phyloP scores from a whole-genome alignment of 805 yeast genomes.

The Candida tammaniensis region DNA sequence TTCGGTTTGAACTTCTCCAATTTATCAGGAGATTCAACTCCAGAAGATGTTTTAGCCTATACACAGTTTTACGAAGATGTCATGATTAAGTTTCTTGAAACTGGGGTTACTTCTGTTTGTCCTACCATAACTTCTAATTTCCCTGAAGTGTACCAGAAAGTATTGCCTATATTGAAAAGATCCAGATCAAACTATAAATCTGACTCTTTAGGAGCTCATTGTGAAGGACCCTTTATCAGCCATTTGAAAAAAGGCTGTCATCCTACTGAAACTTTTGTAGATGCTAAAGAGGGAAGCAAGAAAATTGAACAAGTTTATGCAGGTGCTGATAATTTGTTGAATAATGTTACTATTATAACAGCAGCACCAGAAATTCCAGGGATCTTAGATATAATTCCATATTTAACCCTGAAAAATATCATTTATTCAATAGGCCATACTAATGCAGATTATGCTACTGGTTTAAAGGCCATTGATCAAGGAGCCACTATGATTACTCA shows the following conservation, averaged over 20 bases:
- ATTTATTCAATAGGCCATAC: constrained; percentile 50
- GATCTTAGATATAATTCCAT: constrained; percentile 41
- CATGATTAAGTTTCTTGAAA: constrained; percentile 44
- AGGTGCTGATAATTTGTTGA: constrained; percentile 24
- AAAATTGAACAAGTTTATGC: constrained; percentile 38
- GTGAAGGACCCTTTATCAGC: constrained; percentile 59
- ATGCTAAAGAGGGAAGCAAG: constrained; percentile 29
- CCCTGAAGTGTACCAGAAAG: constrained; percentile 46
- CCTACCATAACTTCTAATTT: constrained; percentile 56
- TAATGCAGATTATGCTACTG: constrained; percentile 36
- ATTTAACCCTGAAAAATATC: constrained; percentile 28
- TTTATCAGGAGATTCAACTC: constrained; percentile 27
- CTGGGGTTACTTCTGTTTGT: constrained; percentile 55
- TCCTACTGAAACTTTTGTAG: constrained; percentile 43
- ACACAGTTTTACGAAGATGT: constrained; percentile 38
- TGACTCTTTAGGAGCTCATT: constrained; percentile 56
- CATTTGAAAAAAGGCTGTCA: constrained; percentile 50
- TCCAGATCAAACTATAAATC: constrained; percentile 29
- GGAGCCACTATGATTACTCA: constrained; percentile 64
- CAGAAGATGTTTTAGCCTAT: constrained; percentile 29
- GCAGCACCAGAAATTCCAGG: constrained; percentile 54
- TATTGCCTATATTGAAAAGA: constrained; percentile 42
- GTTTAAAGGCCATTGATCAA: constrained; percentile 41
- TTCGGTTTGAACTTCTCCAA: constrained; percentile 53
- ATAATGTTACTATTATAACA: constrained; percentile 42